These are phyloP conservation scores for Jaminaea rosea DNA, from an alignment of 1,284 basidiomycete species.

Conservation along the genomic window DNA sequence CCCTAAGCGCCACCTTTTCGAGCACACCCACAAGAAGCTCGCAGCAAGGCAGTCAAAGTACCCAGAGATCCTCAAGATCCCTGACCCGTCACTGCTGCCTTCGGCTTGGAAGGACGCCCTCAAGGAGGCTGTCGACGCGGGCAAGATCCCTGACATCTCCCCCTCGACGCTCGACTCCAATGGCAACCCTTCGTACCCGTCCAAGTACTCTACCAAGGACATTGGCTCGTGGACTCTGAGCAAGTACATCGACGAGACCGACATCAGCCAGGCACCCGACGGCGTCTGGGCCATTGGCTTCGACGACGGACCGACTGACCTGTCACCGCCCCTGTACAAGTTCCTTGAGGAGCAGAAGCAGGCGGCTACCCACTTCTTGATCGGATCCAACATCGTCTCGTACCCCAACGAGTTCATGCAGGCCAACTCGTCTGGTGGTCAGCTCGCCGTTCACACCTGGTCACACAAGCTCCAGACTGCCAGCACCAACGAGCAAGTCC, in stretches of 20 bases:
- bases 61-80: background rate
- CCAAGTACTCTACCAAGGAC: slow-evolving; percentile 23
- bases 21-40: background rate
- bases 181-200: slow-evolving; percentile 20
- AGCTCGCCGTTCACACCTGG: slow-evolving; percentile 57
- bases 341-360: slow-evolving; percentile 58
- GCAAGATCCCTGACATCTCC: slow-evolving; percentile 64
- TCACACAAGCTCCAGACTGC: slow-evolving; percentile 59
- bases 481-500: slow-evolving; percentile 59
- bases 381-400: slow-evolving; percentile 62
- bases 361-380: slow-evolving; percentile 69
- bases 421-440: slow-evolving; percentile 53
- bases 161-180: slow-evolving; percentile 47
- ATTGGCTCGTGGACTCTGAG: slow-evolving; percentile 34
- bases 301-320: slow-evolving; percentile 64
- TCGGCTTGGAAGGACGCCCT: slow-evolving; percentile 61
- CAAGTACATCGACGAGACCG: slow-evolving; percentile 28
- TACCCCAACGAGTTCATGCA: slow-evolving; percentile 55
- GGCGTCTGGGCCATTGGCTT: slow-evolving; percentile 27
- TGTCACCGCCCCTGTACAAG: slow-evolving; percentile 50
- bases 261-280: slow-evolving; percentile 33
- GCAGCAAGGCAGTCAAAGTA: background rate
- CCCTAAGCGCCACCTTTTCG: background rate
- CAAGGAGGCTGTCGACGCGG: slow-evolving; percentile 55
- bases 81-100: slow-evolving; percentile 9